Evolutionary conservation across 257 asterid species (phyloP).

Genomic region (Nicotiana undulata): DNA sequence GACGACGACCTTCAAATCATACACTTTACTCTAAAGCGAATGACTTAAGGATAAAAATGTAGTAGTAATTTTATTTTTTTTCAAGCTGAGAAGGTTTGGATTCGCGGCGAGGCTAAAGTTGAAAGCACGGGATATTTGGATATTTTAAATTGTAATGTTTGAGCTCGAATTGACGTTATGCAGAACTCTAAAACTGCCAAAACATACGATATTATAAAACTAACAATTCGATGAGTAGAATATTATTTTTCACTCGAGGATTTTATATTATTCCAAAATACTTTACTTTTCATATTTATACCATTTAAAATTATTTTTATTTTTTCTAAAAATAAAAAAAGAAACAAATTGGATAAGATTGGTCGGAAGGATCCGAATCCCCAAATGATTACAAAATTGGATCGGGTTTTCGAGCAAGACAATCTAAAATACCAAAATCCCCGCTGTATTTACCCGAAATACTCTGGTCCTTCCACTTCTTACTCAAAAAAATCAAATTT

Average conservation of each 20-base stretch:
- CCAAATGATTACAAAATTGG: not conserved
- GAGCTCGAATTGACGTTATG: not conserved
- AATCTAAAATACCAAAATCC: not conserved
- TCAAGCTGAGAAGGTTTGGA: not conserved
- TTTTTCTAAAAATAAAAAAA: not conserved
- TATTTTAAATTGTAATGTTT: not conserved
- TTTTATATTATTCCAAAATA: not conserved
- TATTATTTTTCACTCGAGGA: not conserved
- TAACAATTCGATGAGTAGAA: not conserved
- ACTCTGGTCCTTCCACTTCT: slow-evolving; percentile 6
- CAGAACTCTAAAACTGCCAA: not conserved
- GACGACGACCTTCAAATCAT: not conserved
- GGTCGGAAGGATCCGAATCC: slow-evolving; percentile 3
- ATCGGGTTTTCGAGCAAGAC: not conserved
- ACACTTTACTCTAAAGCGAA: not conserved
- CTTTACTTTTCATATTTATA: not conserved
- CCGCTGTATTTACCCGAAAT: not conserved
- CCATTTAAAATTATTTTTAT: not conserved
- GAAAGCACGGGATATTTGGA: not conserved
- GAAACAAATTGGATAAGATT: not conserved
- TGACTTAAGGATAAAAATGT: not conserved
- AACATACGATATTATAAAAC: not conserved
- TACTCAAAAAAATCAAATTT: not conserved
- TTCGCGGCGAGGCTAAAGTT: not conserved
- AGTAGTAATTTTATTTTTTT: not conserved